phyloP scores from a whole-genome alignment of 2,329 filamentous ascomycete genomes.

The Aspergillaceae sp. region DNA sequence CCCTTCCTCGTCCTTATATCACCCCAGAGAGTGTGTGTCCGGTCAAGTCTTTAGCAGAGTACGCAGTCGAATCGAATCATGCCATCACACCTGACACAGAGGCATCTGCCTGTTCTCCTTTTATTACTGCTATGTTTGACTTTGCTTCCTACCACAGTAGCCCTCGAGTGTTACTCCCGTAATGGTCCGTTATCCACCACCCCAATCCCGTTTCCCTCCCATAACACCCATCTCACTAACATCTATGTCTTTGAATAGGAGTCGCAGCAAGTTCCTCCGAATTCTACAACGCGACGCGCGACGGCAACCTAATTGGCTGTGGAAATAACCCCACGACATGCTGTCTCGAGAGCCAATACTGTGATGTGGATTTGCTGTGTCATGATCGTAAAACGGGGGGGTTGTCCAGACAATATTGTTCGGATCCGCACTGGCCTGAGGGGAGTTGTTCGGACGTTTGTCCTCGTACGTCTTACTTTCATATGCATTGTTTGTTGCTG shows the following conservation, averaged over 20 bases:
- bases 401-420: background rate
- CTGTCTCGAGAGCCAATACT: background rate
- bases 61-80: too few relatives aligned
- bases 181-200: too few relatives aligned
- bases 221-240: too few relatives aligned
- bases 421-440: background rate
- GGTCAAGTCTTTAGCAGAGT: too few relatives aligned
- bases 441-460: background rate
- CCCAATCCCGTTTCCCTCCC: too few relatives aligned
- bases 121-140: too few relatives aligned
- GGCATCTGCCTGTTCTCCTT: too few relatives aligned
- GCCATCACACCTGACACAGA: too few relatives aligned
- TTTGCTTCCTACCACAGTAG: too few relatives aligned
- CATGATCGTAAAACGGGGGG: background rate
- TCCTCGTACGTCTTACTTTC: background rate
- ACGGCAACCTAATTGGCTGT: background rate
- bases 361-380: background rate
- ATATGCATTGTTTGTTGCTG: background rate
- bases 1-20: too few relatives aligned
- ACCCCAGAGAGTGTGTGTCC: too few relatives aligned
- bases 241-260: background rate
- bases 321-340: background rate
- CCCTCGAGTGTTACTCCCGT: too few relatives aligned
- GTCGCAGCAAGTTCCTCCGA: background rate
- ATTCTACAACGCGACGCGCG: background rate